A percentile compares a stretch with the other conserved stretches of the same genome.
These are phyloP conservation scores for Diaporthe longicolla DNA, from an alignment of 2,329 filamentous ascomycete genomes.

Conservation along the genomic window DNA sequence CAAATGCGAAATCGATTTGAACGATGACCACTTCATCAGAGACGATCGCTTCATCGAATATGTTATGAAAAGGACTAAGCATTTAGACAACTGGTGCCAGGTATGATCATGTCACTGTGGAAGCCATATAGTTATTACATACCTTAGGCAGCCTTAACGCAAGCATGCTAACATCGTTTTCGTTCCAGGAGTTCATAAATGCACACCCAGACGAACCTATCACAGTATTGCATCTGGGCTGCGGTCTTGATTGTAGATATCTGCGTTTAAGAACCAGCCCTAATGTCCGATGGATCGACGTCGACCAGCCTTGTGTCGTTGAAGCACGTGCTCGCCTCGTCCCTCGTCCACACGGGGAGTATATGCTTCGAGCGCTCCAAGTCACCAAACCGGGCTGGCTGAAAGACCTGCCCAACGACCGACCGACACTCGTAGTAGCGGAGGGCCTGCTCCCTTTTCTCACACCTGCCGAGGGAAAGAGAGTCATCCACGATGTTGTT, in stretches of 20 bases:
- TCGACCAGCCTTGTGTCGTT: constrained; percentile 38
- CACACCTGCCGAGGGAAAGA: neutral
- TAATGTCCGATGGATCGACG: constrained; percentile 41
- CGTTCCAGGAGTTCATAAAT: constrained; percentile 33
- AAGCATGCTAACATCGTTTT: neutral
- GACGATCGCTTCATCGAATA: constrained; percentile 28
- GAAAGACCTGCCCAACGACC: constrained; percentile 33
- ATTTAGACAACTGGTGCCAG: constrained; percentile 24
- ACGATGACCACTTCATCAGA: neutral
- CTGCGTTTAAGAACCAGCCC: constrained; percentile 18
- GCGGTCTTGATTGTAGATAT: constrained; percentile 38
- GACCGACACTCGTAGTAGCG: constrained; percentile 22
- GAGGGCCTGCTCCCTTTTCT: constrained; percentile 20
- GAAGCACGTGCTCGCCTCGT: constrained; percentile 31
- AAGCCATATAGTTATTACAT: neutral
- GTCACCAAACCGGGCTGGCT: constrained; percentile 32
- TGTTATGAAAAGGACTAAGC: constrained; percentile 18
- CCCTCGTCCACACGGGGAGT: constrained; percentile 24
- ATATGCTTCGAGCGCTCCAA: constrained; percentile 34
- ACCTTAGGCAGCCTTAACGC: too few species aligned
- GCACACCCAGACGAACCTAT: constrained; percentile 3
- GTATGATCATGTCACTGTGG: neutral
- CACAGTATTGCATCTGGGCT: constrained; percentile 39
- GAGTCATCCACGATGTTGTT: constrained; percentile 14
- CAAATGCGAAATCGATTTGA: constrained; percentile 31